phyloP scores from a whole-genome alignment of 768 basidiomycete genomes.

The Phlebiopsis flavidoalba region DNA sequence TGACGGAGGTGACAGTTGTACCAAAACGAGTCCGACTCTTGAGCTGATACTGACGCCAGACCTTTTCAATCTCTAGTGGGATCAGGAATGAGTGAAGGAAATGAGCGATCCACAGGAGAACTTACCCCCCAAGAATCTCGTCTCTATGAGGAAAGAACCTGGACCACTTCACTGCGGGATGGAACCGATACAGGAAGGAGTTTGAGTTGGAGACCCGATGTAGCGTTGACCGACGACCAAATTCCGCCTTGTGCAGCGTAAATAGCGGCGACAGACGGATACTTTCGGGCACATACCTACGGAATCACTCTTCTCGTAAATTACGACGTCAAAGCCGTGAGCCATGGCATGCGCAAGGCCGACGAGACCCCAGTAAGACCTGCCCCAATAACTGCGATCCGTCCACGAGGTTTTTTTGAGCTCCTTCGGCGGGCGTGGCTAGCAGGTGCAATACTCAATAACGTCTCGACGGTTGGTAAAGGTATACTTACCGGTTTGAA shows the following conservation, averaged over 20 bases:
- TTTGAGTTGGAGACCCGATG: constrained; percentile 47
- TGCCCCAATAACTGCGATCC: constrained; percentile 46
- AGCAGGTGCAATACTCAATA: neutral
- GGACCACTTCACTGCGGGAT: constrained; percentile 40
- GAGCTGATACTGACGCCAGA: constrained; percentile 49
- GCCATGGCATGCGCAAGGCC: constrained; percentile 45
- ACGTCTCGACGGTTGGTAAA: neutral
- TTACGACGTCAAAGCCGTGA: constrained; percentile 48
- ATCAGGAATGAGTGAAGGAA: neutral
- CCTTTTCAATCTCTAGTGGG: constrained; percentile 29
- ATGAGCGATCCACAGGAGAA: neutral
- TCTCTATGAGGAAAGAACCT: constrained; percentile 41
- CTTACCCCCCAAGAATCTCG: constrained; percentile 42
- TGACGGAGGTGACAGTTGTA: constrained; percentile 36
- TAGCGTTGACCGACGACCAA: constrained; percentile 48
- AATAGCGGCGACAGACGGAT: constrained; percentile 7
- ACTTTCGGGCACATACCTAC: constrained; percentile 14
- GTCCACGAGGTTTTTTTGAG: constrained; percentile 31
- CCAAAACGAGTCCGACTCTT: constrained; percentile 39
- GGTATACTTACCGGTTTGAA: constrained; percentile 3
- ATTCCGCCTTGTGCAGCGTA: constrained; percentile 37
- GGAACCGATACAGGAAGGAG: constrained; percentile 46
- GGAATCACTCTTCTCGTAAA: constrained; percentile 33
- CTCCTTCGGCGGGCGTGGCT: constrained; percentile 11
- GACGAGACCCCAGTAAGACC: constrained; percentile 50